Conservation (phyloP, 108 stramenopile species). For the Chaetoceros tenuissimus region DNA sequence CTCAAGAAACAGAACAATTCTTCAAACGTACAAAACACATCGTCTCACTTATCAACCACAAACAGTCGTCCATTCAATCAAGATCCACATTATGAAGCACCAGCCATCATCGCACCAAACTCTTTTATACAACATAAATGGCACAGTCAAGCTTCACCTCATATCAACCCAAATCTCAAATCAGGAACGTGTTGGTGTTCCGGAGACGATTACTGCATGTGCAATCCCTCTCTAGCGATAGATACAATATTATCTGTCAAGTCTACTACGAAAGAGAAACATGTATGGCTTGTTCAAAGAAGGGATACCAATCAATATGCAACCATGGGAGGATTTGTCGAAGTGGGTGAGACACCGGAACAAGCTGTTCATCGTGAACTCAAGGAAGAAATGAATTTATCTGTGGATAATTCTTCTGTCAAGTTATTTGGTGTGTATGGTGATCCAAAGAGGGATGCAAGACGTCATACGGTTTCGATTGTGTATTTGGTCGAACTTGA, state of each 20-base stretch:
- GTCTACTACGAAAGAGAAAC: slow-evolving; percentile 1
- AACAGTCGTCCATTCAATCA: too few species aligned
- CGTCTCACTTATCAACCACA: too few species aligned
- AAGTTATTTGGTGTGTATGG: slow-evolving; percentile 67
- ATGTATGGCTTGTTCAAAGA: slow-evolving; percentile 65
- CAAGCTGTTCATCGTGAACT: slow-evolving; percentile 64
- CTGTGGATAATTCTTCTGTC: slow-evolving; percentile 14
- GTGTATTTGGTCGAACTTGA: slow-evolving; percentile 43
- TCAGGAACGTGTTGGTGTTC: too few species aligned
- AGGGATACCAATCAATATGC: slow-evolving; percentile 72
- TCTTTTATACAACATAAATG: too few species aligned
- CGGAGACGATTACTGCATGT: slow-evolving; percentile 87
- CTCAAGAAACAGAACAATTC: too few species aligned
- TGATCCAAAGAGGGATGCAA: slow-evolving; percentile 77
- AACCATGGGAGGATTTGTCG: slow-evolving; percentile 83
- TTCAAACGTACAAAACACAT: too few species aligned
- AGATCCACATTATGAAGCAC: too few species aligned
- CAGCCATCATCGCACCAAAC: too few species aligned
- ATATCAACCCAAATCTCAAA: too few species aligned
- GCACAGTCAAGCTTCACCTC: too few species aligned
- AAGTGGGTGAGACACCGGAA: slow-evolving; percentile 63
- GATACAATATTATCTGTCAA: slow-evolving; percentile 57
- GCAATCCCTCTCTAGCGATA: slow-evolving; percentile 78
- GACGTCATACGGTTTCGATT: slow-evolving; percentile 49
- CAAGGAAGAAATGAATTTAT: slow-evolving; percentile 58